Evolutionary conservation across 2,329 filamentous ascomycete genomes (phyloP).

Genomic region (Fusarium luffae): DNA sequence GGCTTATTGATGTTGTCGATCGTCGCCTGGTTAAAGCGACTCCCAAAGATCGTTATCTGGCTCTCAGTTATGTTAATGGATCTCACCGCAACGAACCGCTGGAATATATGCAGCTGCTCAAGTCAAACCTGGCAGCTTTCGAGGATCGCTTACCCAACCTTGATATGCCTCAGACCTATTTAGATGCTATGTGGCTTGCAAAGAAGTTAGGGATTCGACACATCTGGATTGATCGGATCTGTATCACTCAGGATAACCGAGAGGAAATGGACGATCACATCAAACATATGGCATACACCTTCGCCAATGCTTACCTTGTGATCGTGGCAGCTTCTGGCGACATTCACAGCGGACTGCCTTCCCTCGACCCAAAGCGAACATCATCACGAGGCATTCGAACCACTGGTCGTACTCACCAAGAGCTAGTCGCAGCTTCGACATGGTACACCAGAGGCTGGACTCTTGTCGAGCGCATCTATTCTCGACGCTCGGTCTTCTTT

Average conservation of each 20-base stretch:
- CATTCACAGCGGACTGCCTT: slow-evolving; percentile 52
- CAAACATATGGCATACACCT: slow-evolving; percentile 58
- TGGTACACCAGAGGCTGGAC: slow-evolving; percentile 59
- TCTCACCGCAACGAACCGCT: slow-evolving; percentile 45
- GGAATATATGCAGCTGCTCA: slow-evolving; percentile 48
- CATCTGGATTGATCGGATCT: slow-evolving; percentile 60
- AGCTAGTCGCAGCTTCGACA: slow-evolving; percentile 52
- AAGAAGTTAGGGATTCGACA: slow-evolving; percentile 57
- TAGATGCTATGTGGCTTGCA: slow-evolving; percentile 58
- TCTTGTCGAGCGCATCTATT: slow-evolving; percentile 57
- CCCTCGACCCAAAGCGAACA: slow-evolving; percentile 51
- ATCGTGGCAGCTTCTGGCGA: slow-evolving; percentile 57
- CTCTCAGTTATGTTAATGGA: slow-evolving; percentile 61
- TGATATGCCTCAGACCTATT: slow-evolving; percentile 55
- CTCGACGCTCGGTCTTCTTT: slow-evolving; percentile 56
- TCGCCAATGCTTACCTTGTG: slow-evolving; percentile 58
- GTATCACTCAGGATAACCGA: slow-evolving; percentile 58
- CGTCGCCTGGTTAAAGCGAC: slow-evolving; percentile 53
- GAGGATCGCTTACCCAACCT: slow-evolving; percentile 52
- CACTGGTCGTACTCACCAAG: slow-evolving; percentile 49
- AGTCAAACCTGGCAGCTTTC: slow-evolving; percentile 52
- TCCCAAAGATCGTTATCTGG: slow-evolving; percentile 55
- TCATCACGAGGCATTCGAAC: slow-evolving; percentile 42
- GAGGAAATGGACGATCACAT: slow-evolving; percentile 54
- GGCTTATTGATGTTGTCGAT: slow-evolving; percentile 56